These are phyloP conservation scores for Trametopsis cervina DNA, from an alignment of 768 basidiomycete species.

Conservation along the genomic window DNA sequence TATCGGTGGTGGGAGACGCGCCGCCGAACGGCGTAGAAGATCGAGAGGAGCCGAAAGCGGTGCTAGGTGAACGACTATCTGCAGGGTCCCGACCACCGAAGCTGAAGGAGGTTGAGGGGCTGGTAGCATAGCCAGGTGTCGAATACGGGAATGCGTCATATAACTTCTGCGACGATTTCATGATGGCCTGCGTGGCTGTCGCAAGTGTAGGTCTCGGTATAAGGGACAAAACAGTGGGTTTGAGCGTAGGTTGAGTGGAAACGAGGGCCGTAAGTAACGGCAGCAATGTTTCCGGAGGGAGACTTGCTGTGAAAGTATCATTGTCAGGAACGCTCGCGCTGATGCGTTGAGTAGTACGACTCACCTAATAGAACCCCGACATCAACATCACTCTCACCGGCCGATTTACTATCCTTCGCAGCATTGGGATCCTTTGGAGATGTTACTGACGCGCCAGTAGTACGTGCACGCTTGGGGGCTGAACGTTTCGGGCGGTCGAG, in stretches of 20 bases:
- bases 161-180: constrained; percentile 62
- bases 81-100: constrained; percentile 16
- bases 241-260: constrained; percentile 61
- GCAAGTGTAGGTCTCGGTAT: constrained; percentile 84
- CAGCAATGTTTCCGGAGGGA: constrained; percentile 71
- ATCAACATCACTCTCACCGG: constrained; percentile 56
- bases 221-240: constrained; percentile 62
- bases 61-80: constrained; percentile 1
- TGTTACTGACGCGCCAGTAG: constrained; percentile 28
- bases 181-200: constrained; percentile 61
- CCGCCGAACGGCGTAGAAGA: constrained; percentile 14
- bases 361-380: constrained; percentile 75
- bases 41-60: constrained; percentile 22
- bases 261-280: constrained; percentile 68
- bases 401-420: constrained; percentile 43
- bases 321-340: not conserved
- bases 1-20: constrained; percentile 4
- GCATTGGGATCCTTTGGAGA: constrained; percentile 30
- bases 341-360: constrained; percentile 19
- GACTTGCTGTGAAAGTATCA: constrained; percentile 47
- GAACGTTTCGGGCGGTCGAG: constrained; percentile 63
- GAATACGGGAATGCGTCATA: constrained; percentile 84
- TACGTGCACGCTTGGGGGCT: constrained; percentile 59
- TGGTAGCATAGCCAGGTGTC: constrained; percentile 28
- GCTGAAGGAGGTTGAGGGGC: constrained; percentile 28